Evolutionary conservation across 345 rosid species (phyloP), one percentile per base, ranked within the genome.

Genomic region (Sisymbrium altissimum): DNA sequence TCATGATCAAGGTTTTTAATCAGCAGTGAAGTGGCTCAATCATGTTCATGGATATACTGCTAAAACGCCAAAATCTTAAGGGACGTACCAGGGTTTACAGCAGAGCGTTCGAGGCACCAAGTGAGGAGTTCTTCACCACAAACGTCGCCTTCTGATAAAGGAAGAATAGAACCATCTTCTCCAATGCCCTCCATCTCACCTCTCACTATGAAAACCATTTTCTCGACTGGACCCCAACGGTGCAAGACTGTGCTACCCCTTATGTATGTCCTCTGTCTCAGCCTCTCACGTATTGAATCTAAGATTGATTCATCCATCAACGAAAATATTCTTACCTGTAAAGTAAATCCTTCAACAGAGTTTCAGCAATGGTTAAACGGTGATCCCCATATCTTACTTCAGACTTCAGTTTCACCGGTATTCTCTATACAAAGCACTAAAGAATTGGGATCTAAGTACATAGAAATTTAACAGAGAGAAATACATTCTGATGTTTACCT

Each of bases 111-210:
- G 14, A 90, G 93, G 76, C 90, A 87, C 98, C 96, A 90, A 9
- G 91, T 81, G 58, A 93, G 87, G 9, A 93, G 98, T 76, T 93
- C 98, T 78, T 93, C 98, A 9, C 97, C 97, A 19, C 91, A 87
- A 40, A 83, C 90, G 63, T 85, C 88, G 11, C 98, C 98, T 70
- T 87, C 96, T 0, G 80, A 81, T 66, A 93, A 80, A 6, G 81
- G 70, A 7, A 67, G 60, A 14, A 17, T 23, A 40, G 71, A 81
- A 5, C 88, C 85, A 32, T 86, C 90, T 43, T 84, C 92, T 70
- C 83, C 94, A 18, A 74, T 70, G 64, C 91, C 90, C 74, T 82
- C 88, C 83, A 93, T 78, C 74, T 84, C 84, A 65, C 98, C 98
- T 6, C 94, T 92, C 68, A 90, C 97, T 48, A 93, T 84, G 68